phyloP scores from a whole-genome alignment of 176 grass and related monocot species.

The maize (Zea mays) region Zm-B73-REFERENCE-NAM-5.0 NC_050103.1:173827001-173827500 shows the following conservation, averaged over 20 bases:
- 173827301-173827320: background rate
- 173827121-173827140: background rate
- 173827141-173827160: conserved; percentile 37
- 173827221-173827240: too few species aligned
- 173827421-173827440: conserved; percentile 40
- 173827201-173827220: conserved; percentile 16
- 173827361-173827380: conserved; percentile 45
- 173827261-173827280: conserved; percentile 40
- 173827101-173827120: conserved; percentile 31
- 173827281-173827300: conserved; percentile 36
- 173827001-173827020: background rate
- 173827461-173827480: background rate
- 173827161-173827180: too few species aligned
- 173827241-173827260: conserved; percentile 14
- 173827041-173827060: background rate
- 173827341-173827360: conserved; percentile 47
- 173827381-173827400: conserved; percentile 29
- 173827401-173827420: conserved; percentile 51
- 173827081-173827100: conserved; percentile 17
- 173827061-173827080: conserved; percentile 21
- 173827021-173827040: conserved; percentile 4
- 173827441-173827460: conserved; percentile 14
- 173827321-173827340: conserved; percentile 42
- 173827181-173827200: too few species aligned
- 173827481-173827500: conserved; percentile 6